Evolutionary conservation across 1,284 basidiomycete genomes (phyloP), one percentile per base, ranked within the genome.

Genomic region (Cryptococcus sp.): DNA sequence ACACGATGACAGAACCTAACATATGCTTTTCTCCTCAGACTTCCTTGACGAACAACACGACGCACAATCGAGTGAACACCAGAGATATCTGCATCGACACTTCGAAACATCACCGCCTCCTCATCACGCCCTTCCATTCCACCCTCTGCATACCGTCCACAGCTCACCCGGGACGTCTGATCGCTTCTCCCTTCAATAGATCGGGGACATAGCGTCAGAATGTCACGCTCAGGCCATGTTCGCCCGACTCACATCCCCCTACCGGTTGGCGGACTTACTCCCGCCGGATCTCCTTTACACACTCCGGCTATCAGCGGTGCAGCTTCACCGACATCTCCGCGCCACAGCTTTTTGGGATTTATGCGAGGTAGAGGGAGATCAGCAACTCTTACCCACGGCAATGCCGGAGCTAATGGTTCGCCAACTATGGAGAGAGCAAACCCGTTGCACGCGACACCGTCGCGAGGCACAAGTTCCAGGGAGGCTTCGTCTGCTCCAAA

Each of bases 341-440:
- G 77, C 37, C 68, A 65, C 19, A 68, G 68, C n/a, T 79, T 79
- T 50, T 47, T 79, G 8, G 68, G 61, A 40, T 77, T 79, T 50
- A 76, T 78, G 65, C 64, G 77, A n/a, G 70, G 67, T 7, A 55
- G 77, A 43, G 61, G 67, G 0, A 61, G 77, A 29, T 72, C 76
- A 5, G 68, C 67, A 10, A 76, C 74, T 13, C 54, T 76, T 34
- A 75, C 67, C 10, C 65, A 48, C 48, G 44, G 44, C 51, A 48
- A 38, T n/a, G n/a, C n/a, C n/a, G n/a, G n/a, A n/a, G n/a, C n/a
- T n/a, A n/a, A n/a, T 25, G 13, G 37, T 5, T 54, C 57, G 19
- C 52, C 57, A 16, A 50, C 48, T 20, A 23, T 50, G 23, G 52
- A 53, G 13, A 25, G 52, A 37, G 43, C 34, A 6, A 47, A 39